A percentile compares a stretch with the other conserved stretches of the same genome.
These are phyloP conservation scores for Castanea mollissima DNA, from an alignment of 306 rosid species.

Conservation along the genomic window DNA sequence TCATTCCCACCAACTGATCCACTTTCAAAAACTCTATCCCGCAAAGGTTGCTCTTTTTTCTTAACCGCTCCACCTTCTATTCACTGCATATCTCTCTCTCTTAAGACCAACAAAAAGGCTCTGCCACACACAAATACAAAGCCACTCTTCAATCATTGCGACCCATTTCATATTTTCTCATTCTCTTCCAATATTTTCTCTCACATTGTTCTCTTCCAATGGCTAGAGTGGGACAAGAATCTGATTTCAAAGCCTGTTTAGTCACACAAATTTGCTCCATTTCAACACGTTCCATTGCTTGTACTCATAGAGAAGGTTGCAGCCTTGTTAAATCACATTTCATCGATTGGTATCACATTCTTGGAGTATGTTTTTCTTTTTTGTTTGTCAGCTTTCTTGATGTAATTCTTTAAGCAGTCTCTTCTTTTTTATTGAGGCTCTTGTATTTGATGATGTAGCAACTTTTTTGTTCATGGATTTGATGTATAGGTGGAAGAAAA, in stretches of 20 bases:
- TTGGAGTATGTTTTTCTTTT: conserved; percentile 56
- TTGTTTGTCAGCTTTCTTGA: neutral
- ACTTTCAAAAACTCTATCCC: conserved; percentile 54
- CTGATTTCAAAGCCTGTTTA: conserved; percentile 60
- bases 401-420: neutral
- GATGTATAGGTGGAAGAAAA: conserved; percentile 76
- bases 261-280: conserved; percentile 73
- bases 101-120: neutral
- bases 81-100: conserved; percentile 8
- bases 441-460: neutral
- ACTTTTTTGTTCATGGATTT: conserved; percentile 13
- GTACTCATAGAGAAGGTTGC: conserved; percentile 53
- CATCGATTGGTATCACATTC: conserved; percentile 86
- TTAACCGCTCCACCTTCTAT: conserved; percentile 64
- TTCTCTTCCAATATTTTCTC: conserved; percentile 13
- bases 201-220: conserved; percentile 11
- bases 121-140: neutral
- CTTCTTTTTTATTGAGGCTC: neutral
- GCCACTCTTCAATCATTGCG: conserved; percentile 24
- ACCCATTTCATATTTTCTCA: conserved; percentile 36
- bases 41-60: conserved; percentile 52
- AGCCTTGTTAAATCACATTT: conserved; percentile 37
- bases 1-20: conserved; percentile 58
- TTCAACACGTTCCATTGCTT: conserved; percentile 43
- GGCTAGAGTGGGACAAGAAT: conserved; percentile 50